These are phyloP conservation scores for Santalum album DNA, from an alignment of 164 flowering plant genomes.

Conservation along the genomic window DNA sequence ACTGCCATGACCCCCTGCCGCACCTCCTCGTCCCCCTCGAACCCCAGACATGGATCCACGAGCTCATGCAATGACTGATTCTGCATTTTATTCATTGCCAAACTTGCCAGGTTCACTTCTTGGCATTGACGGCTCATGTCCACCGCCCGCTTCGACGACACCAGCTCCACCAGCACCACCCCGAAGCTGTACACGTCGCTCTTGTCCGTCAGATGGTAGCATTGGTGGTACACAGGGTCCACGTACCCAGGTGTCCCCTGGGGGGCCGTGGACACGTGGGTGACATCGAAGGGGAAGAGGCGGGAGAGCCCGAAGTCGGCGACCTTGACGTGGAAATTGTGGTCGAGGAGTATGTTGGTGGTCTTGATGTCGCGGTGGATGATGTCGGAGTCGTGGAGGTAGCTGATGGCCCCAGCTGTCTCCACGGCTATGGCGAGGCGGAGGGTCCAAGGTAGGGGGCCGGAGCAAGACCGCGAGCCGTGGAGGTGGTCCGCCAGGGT, in stretches of 20 bases:
- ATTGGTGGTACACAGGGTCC: slow-evolving; percentile 19
- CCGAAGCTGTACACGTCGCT: slow-evolving; percentile 27
- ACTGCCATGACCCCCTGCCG: not conserved
- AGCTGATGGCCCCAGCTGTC: slow-evolving; percentile 16
- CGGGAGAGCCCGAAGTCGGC: slow-evolving; percentile 25
- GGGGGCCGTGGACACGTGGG: slow-evolving; percentile 22
- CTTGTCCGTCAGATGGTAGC: slow-evolving; percentile 20
- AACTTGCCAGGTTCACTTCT: slow-evolving; percentile 17
- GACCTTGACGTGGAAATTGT: slow-evolving; percentile 17
- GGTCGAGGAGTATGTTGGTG: slow-evolving; percentile 17
- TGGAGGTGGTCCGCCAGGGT: slow-evolving; percentile 25
- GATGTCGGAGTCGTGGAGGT: slow-evolving; percentile 17
- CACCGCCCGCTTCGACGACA: slow-evolving; percentile 21
- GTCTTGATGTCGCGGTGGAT: slow-evolving; percentile 23
- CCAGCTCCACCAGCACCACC: slow-evolving; percentile 19
- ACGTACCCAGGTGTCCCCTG: slow-evolving; percentile 26
- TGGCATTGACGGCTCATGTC: slow-evolving; percentile 16
- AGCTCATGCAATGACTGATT: slow-evolving; percentile 14
- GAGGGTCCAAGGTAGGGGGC: slow-evolving; percentile 13
- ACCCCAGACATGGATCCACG: slow-evolving; percentile 4
- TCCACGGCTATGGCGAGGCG: slow-evolving; percentile 17
- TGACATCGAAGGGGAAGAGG: slow-evolving; percentile 13
- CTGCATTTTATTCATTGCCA: slow-evolving; percentile 18
- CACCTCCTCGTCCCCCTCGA: not conserved
- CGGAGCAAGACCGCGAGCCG: slow-evolving; percentile 10